Evolutionary conservation across 352 stramenopile genomes (phyloP).

Genomic region (Phytophthora pseudosyringae): DNA sequence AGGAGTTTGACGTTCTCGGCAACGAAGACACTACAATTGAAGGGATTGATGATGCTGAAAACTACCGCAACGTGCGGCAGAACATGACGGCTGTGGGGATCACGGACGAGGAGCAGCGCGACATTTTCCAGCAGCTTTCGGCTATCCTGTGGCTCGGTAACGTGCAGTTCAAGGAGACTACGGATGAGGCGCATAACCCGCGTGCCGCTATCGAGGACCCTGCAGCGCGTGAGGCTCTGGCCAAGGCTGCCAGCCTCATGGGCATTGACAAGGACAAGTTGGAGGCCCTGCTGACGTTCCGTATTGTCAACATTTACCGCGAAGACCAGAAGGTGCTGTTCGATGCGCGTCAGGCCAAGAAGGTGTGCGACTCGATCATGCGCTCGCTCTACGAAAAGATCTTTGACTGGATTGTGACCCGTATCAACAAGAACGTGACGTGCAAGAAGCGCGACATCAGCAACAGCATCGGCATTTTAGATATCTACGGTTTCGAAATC

Average conservation of each 20-base stretch:
- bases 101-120: slow-evolving; percentile 66
- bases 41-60: slow-evolving; percentile 75
- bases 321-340: slow-evolving; percentile 83
- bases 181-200: slow-evolving; percentile 80
- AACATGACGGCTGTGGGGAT: slow-evolving; percentile 82
- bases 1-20: slow-evolving; percentile 74
- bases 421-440: slow-evolving; percentile 87
- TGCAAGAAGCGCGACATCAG: slow-evolving; percentile 63
- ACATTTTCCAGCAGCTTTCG: slow-evolving; percentile 81
- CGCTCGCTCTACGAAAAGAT: slow-evolving; percentile 91
- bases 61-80: slow-evolving; percentile 63
- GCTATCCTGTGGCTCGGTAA: slow-evolving; percentile 89
- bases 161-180: slow-evolving; percentile 79
- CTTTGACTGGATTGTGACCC: slow-evolving; percentile 89
- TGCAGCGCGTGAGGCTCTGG: slow-evolving; percentile 56
- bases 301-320: slow-evolving; percentile 81
- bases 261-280: slow-evolving; percentile 69
- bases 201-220: slow-evolving; percentile 66
- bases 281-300: slow-evolving; percentile 78
- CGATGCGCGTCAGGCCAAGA: slow-evolving; percentile 76
- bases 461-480: slow-evolving; percentile 88
- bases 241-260: slow-evolving; percentile 64
- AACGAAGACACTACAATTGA: slow-evolving; percentile 76
- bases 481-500: slow-evolving; percentile 93
- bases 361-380: slow-evolving; percentile 87